phyloP scores from a whole-genome alignment of 2,329 filamentous ascomycete species.

The Trichoderma sp. region DNA sequence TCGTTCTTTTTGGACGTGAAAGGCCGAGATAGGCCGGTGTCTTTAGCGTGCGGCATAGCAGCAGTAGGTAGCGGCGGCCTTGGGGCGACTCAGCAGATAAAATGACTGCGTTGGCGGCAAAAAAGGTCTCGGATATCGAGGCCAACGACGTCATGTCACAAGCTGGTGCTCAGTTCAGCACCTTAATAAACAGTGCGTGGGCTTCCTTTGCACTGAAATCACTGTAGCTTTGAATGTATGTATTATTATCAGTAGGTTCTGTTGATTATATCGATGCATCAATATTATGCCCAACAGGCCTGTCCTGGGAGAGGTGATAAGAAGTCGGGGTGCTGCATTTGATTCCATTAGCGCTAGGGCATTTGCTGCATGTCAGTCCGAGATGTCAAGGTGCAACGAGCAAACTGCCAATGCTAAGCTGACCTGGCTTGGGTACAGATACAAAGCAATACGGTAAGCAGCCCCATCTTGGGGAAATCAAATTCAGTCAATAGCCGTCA shows the following conservation, averaged over 20 bases:
- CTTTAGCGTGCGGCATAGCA: neutral
- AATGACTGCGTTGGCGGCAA: neutral
- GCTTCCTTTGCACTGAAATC: neutral
- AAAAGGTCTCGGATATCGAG: slow-evolving; percentile 10
- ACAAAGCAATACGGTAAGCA: neutral
- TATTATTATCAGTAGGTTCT: neutral
- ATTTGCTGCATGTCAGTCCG: neutral
- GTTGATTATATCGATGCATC: neutral
- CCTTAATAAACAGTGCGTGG: neutral
- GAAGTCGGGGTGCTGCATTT: neutral
- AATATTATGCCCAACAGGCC: neutral
- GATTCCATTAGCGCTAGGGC: neutral
- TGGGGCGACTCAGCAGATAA: neutral
- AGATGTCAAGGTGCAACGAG: neutral
- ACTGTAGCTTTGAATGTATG: neutral
- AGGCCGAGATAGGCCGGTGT: neutral
- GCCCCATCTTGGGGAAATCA: neutral
- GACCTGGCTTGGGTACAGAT: neutral
- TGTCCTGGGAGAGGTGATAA: neutral
- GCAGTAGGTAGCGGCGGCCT: neutral
- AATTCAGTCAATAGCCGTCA: neutral
- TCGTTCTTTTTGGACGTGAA: neutral
- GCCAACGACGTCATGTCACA: slow-evolving; percentile 4
- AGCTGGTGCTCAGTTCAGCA: neutral
- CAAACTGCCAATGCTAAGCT: neutral